Base-by-base conservation (phyloP, 2,329 filamentous ascomycete genomes). In the Sporothrix curviconia region DNA sequence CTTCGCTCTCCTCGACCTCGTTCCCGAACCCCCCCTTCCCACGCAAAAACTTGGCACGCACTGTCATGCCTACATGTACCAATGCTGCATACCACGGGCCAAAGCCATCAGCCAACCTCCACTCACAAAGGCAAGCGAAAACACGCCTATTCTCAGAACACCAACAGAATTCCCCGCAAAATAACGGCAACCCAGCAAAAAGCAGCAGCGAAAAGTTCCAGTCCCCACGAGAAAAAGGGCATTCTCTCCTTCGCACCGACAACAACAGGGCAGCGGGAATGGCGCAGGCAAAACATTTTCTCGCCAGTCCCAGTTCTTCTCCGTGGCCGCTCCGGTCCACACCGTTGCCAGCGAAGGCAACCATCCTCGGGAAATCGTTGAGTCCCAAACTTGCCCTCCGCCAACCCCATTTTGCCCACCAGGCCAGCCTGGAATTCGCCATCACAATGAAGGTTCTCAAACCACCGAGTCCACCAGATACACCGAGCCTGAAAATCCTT, bases 351-450 rank as follows among this genome's bases (percentile, higher is more conserved):
- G 91, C 73, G 92, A 96, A 74, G 92, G 92, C 65, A 91, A 96
- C 69, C n/a, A 83, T 87, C 59, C 80, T 96, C 63, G 92, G 96
- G 65, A 92, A 96, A 71, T 79, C 83, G 61, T 80, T 95, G 67
- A 96, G 92, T 68, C 94, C 94, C 25, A 97, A n/a, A n/a, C n/a
- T 91, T 4, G 92, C 92, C 53, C 85, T 92, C 68, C 92, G 91
- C 63, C 99, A 99, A 71, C 94, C 94, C 17, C 99, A 99, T 74
- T 99, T 97, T 72, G 89, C 86, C 64, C 94, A 97, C 70, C 94
- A 99, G 74, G 94, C 58, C 91, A 91, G 66, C 94, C 94, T 4
- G 89, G 90, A 63, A 78, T 97, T 66, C 87, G 92, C 69, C 94
- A 99, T 75, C 91, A 95, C 76, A 95, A 97, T 71, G 90, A 94